Percentiles rank a stretch among this genome's conserved stretches.
These are phyloP conservation scores for Microthyrium microscopicum DNA, from an alignment of 2,329 filamentous ascomycete genomes.

Conservation along the genomic window DNA sequence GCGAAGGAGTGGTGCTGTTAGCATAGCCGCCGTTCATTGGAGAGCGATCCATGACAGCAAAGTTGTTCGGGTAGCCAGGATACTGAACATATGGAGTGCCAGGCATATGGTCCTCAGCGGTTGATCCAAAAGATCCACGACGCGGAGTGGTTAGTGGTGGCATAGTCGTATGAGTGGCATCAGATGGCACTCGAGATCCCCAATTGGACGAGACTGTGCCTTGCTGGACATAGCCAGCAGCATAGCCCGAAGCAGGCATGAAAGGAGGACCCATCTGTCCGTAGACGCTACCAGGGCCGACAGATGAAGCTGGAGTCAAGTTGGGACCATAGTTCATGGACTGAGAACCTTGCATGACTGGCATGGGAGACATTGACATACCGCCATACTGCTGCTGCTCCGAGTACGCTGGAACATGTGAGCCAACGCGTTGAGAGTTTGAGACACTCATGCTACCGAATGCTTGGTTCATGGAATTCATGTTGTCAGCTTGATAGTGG, in stretches of 20 bases:
- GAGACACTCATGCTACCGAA: no score
- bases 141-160: constrained; percentile 34
- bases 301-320: no score
- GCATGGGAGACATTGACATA: not conserved
- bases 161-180: constrained; percentile 19
- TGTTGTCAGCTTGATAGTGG: constrained; percentile 2
- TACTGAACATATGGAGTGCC: constrained; percentile 27
- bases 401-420: not conserved
- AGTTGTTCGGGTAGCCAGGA: constrained; percentile 26
- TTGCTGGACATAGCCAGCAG: no score
- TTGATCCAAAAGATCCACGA: constrained; percentile 34
- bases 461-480: no score
- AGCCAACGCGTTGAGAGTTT: not conserved
- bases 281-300: constrained; percentile 14
- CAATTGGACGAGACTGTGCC: constrained; percentile 20
- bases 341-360: constrained; percentile 12
- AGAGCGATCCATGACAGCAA: constrained; percentile 32
- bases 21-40: constrained; percentile 31
- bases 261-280: not conserved
- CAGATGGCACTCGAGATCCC: constrained; percentile 28
- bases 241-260: not conserved
- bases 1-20: constrained; percentile 32
- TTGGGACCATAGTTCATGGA: constrained; percentile 17
- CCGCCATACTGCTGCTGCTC: not conserved
- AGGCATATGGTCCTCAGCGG: constrained; percentile 35